phyloP scores from a whole-genome alignment of 495 filamentous ascomycete species.

The Lineolata rhizophorae region DNA sequence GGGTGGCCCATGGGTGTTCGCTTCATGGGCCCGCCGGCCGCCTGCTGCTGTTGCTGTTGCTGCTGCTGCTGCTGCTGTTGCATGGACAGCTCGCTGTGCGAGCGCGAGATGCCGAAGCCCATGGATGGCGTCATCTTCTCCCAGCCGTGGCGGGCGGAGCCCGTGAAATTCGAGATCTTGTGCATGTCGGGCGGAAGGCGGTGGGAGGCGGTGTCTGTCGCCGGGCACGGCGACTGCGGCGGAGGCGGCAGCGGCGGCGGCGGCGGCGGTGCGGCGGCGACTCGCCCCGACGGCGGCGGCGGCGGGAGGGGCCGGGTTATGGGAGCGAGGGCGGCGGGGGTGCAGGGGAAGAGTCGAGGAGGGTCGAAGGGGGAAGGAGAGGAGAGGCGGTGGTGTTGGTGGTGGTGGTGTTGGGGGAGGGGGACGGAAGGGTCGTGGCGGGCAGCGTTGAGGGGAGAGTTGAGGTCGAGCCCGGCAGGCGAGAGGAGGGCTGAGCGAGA shows the following conservation, averaged over 20 bases:
- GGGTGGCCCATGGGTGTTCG: conserved; percentile 15
- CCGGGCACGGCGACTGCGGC: conserved; percentile 6
- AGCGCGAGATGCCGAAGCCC: conserved; percentile 15
- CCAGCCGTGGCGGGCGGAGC: conserved; percentile 70
- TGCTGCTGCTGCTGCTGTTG: too few species aligned
- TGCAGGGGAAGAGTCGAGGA: not conserved
- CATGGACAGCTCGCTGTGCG: conserved; percentile 45
- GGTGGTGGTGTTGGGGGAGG: not conserved
- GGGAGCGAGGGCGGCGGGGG: not conserved
- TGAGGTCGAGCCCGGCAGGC: too few species aligned
- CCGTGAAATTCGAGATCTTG: conserved; percentile 74
- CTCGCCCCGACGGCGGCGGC: not conserved
- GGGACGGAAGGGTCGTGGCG: not conserved
- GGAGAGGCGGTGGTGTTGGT: not conserved
- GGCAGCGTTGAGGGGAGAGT: not conserved
- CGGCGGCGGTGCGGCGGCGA: not conserved
- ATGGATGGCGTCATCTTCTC: conserved; percentile 66
- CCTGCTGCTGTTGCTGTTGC: too few species aligned
- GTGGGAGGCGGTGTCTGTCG: conserved; percentile 6
- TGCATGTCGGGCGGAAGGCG: conserved; percentile 41
- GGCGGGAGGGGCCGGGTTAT: not conserved
- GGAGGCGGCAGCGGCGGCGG: conserved; percentile 4
- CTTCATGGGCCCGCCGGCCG: too few species aligned
- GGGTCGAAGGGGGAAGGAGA: not conserved
- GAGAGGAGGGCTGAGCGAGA: too few species aligned